Percentiles rank a stretch among this genome's conserved stretches.
Conservation (phyloP, 805 yeast species). For the Candida nemodendra region DNA sequence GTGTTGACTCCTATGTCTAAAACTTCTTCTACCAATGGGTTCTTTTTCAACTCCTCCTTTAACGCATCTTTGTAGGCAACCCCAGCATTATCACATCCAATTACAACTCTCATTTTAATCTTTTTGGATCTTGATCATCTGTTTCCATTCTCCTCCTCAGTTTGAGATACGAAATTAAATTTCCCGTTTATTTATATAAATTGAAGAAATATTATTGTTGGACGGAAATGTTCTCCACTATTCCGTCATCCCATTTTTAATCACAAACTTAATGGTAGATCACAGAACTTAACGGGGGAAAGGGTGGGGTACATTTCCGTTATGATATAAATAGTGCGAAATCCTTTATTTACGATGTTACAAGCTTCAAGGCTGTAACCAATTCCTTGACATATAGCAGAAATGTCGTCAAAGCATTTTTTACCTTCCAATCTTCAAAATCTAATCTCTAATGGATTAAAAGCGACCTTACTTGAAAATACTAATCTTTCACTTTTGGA, state of each 20-base stretch:
- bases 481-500: slow-evolving; percentile 36
- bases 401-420: slow-evolving; percentile 42
- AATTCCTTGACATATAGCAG: neutral
- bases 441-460: slow-evolving; percentile 38
- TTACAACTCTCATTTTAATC: slow-evolving; percentile 24
- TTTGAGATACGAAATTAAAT: too few species aligned
- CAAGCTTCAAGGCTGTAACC: too few species aligned
- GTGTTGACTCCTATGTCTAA: slow-evolving; percentile 38
- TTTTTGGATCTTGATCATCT: too few species aligned
- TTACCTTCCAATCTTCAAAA: slow-evolving; percentile 35
- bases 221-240: slow-evolving; percentile 5
- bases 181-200: too few species aligned
- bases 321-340: neutral
- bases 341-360: neutral
- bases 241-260: too few species aligned
- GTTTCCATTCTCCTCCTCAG: too few species aligned
- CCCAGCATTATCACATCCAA: slow-evolving; percentile 43
- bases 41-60: slow-evolving; percentile 32
- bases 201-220: neutral
- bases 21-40: slow-evolving; percentile 27
- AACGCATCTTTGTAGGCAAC: slow-evolving; percentile 39
- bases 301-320: slow-evolving; percentile 1
- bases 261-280: too few species aligned
- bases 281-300: too few species aligned
- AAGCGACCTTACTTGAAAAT: slow-evolving; percentile 40